Base-by-base conservation (phyloP, 2,329 filamentous ascomycete genomes). In the Trichophyton simii region DNA sequence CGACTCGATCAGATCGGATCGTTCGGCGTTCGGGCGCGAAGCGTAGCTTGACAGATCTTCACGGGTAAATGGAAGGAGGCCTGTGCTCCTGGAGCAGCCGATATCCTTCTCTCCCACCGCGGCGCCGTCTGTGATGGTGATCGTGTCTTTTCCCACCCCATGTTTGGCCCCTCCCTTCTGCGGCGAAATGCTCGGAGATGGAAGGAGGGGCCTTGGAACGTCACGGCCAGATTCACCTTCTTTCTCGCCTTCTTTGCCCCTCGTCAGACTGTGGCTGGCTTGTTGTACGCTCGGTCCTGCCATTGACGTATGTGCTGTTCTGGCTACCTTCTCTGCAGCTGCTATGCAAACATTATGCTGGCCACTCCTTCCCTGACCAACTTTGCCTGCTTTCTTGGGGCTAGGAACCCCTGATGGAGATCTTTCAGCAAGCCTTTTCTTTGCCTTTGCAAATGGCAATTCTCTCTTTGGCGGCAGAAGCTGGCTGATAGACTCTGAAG, bases 391-490 rank as follows among this genome's bases (percentile, higher is more conserved):
- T 25, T 50, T 52, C 41, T 42, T 58, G 18, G 55, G 34, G 4
- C 18, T 44, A 3, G 41, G 41, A 65, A 0, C 71, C 59, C 48
- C 74, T 76, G 8, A 65, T 57, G 1, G 72, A 66, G 4, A 76
- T 62, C 36, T 73, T 69, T 44, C 66, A 18, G 50, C 46, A 15
- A 34, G 42, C 59, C 69, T 70, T 31, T 64, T 42, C 15, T 60
- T 65, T 20, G 68, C 67, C 60, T 69, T 74, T 28, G 68, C 60
- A 61, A 78, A 78, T 2, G 76, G 76, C 0, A 78, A 69, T 15
- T 73, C 68, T 63, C 76, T 65, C 63, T 71, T 76, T 20, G 76
- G 76, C 15, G 76, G 76, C n/a, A 78, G 67, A 59, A 71, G 66
- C 54, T 72, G 65, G 36, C 70, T 69, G 3, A 75, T 66, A n/a